phyloP scores from a whole-genome alignment of 179 eudicot genomes.

The Heliamphora pulchella region DNA sequence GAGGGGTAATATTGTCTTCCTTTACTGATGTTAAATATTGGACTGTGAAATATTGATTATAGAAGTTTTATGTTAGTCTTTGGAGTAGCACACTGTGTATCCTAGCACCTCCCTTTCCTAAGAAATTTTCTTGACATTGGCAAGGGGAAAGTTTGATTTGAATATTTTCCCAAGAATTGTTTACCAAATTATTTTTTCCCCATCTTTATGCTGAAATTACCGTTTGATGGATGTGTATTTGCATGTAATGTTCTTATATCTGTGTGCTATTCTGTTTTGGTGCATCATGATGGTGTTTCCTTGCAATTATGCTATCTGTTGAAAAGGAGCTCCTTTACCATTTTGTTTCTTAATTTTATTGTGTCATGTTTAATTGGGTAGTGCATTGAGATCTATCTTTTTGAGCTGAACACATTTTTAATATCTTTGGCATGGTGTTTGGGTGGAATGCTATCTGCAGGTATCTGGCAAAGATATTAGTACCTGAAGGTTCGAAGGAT shows the following conservation, averaged over 20 bases:
- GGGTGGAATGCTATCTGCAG: slow-evolving; percentile 36
- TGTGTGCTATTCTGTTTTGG: background rate
- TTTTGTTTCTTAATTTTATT: background rate
- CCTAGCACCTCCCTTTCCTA: background rate
- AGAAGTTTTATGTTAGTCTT: background rate
- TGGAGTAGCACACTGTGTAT: background rate
- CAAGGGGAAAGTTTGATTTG: background rate
- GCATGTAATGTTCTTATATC: background rate
- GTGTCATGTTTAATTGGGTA: background rate
- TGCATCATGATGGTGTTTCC: background rate
- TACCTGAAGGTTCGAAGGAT: slow-evolving; percentile 86
- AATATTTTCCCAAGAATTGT: background rate
- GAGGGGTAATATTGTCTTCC: slow-evolving; percentile 49
- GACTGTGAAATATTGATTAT: background rate
- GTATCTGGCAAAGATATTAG: slow-evolving; percentile 77
- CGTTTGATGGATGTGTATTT: background rate
- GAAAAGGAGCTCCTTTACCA: background rate
- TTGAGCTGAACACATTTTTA: background rate
- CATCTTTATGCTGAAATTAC: background rate
- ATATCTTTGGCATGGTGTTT: slow-evolving; percentile 1
- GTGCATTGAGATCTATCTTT: background rate
- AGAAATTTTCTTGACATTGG: background rate
- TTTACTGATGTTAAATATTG: slow-evolving; percentile 2
- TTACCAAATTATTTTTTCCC: background rate
- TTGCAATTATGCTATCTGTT: background rate